A percentile compares a stretch with the other conserved stretches of the same genome.
Conservation (phyloP, 1,284 basidiomycete genomes). For the Microstroma glucosiphilum region DNA sequence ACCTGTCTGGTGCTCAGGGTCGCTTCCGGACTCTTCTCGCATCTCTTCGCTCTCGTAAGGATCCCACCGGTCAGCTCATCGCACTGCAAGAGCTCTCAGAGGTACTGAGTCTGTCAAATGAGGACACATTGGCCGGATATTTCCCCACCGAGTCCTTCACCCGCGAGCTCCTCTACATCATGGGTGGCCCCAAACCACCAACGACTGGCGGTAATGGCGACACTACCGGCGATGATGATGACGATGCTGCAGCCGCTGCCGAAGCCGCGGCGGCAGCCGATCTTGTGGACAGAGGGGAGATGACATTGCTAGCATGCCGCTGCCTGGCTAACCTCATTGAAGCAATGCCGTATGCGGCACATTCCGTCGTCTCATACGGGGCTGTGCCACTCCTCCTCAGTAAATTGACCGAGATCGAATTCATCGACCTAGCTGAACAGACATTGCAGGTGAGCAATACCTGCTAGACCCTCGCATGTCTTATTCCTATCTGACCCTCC, state of each 20-base stretch:
- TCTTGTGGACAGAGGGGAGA: slow-evolving; percentile 39
- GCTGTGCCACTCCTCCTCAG: slow-evolving; percentile 43
- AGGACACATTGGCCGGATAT: slow-evolving; percentile 89
- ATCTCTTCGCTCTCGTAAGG: slow-evolving; percentile 28
- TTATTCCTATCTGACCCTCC: not conserved
- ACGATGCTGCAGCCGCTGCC: slow-evolving; percentile 28
- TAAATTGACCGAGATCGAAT: slow-evolving; percentile 48
- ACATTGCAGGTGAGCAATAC: slow-evolving; percentile 37
- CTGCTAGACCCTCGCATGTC: not conserved
- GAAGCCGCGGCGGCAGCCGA: slow-evolving; percentile 32
- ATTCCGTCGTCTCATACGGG: slow-evolving; percentile 36
- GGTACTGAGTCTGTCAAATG: slow-evolving; percentile 87
- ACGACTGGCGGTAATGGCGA: slow-evolving; percentile 15
- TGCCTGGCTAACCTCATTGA: slow-evolving; percentile 51
- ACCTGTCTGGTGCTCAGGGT: slow-evolving; percentile 34
- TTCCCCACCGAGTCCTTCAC: slow-evolving; percentile 90
- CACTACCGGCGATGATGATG: slow-evolving; percentile 17
- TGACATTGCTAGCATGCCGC: slow-evolving; percentile 46
- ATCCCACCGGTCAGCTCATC: slow-evolving; percentile 67
- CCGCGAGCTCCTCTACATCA: slow-evolving; percentile 81
- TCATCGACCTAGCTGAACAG: slow-evolving; percentile 50
- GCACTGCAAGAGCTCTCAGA: slow-evolving; percentile 93
- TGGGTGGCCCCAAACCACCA: slow-evolving; percentile 63
- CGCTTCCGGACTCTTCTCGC: slow-evolving; percentile 37
- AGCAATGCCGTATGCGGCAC: slow-evolving; percentile 47